These are phyloP conservation scores for Colletotrichum abscissum DNA, from an alignment of 2,329 filamentous ascomycete genomes.

Conservation along the genomic window DNA sequence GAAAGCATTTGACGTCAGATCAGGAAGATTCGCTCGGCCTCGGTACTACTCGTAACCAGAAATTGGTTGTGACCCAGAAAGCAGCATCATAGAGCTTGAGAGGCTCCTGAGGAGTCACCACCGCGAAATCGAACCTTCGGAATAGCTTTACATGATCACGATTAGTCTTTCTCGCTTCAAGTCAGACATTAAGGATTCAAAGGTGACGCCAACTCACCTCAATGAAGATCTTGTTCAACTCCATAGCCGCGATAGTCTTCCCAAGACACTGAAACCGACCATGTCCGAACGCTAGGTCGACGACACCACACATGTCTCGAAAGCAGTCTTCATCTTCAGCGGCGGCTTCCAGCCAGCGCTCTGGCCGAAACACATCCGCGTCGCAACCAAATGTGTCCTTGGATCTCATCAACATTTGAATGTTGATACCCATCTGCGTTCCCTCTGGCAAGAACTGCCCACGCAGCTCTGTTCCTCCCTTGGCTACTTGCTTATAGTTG, in stretches of 20 bases:
- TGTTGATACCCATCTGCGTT: constrained; percentile 52
- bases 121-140: constrained; percentile 38
- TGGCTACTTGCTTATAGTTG: constrained; percentile 62
- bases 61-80: constrained; percentile 39
- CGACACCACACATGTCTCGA: constrained; percentile 47
- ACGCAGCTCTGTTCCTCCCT: constrained; percentile 48
- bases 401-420: constrained; percentile 52
- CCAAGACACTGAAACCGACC: constrained; percentile 58
- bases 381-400: constrained; percentile 56
- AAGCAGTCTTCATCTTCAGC: constrained; percentile 45
- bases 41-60: constrained; percentile 37
- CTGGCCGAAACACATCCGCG: constrained; percentile 56
- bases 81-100: constrained; percentile 34
- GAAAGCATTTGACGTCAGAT: not conserved
- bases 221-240: constrained; percentile 56
- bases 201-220: constrained; percentile 45
- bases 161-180: not conserved
- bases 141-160: constrained; percentile 40
- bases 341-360: constrained; percentile 57
- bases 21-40: not conserved
- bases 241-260: constrained; percentile 55
- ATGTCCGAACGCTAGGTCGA: constrained; percentile 55
- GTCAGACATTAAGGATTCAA: too few relatives aligned
- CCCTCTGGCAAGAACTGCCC: constrained; percentile 50
- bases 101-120: constrained; percentile 36